Conservation (phyloP, 345 rosid genomes). For the Euphorbia tirucalli region DNA sequence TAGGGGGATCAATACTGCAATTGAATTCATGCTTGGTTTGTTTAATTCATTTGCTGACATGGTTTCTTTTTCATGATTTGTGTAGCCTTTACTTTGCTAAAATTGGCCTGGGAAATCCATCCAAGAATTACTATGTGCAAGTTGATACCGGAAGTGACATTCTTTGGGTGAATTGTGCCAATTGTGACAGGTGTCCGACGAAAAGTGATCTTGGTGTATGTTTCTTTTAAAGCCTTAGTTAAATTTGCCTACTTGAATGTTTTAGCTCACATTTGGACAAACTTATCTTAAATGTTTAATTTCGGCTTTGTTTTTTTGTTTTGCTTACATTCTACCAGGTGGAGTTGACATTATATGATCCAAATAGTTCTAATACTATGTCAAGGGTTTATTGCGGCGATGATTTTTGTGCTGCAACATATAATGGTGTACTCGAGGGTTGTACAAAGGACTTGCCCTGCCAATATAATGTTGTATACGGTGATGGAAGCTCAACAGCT, state of each 20-base stretch:
- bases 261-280: too few species aligned
- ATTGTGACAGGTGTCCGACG: conserved; percentile 62
- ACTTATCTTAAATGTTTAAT: background rate
- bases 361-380: conserved; percentile 44
- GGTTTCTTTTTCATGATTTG: conserved; percentile 23
- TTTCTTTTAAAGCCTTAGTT: conserved; percentile 12
- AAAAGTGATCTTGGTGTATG: conserved; percentile 76
- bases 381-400: conserved; percentile 47
- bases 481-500: conserved; percentile 75
- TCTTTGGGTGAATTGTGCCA: conserved; percentile 80
- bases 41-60: conserved; percentile 18
- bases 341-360: conserved; percentile 50
- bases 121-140: conserved; percentile 77
- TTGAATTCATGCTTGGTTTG: background rate
- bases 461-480: conserved; percentile 60
- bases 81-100: conserved; percentile 70
- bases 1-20: too few species aligned
- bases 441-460: conserved; percentile 51
- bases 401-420: conserved; percentile 51
- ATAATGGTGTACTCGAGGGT: conserved; percentile 41
- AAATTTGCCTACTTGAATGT: background rate
- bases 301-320: background rate
- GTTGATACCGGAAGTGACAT: conserved; percentile 94
- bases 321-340: conserved; percentile 41
- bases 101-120: conserved; percentile 68